phyloP scores from a whole-genome alignment of 345 rosid species.

The Schrenkiella parvula region DNA sequence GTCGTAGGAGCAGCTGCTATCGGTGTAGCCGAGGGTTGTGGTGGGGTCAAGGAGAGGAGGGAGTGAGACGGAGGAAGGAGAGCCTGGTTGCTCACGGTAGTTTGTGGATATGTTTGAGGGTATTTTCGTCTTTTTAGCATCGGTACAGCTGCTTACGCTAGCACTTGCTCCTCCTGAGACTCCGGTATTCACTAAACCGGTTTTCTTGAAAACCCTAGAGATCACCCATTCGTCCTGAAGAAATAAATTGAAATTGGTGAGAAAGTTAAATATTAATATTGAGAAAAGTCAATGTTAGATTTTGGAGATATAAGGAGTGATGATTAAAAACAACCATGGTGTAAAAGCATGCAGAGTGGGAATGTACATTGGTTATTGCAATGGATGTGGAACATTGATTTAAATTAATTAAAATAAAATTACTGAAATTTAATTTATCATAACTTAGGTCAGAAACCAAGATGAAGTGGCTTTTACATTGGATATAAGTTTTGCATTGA shows the following conservation, averaged over 20 bases:
- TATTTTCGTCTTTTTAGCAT: slow-evolving; percentile 44
- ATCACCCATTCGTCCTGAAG: slow-evolving; percentile 95
- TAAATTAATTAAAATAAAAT: neutral
- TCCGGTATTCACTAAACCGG: slow-evolving; percentile 37
- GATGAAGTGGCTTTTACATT: slow-evolving; percentile 22
- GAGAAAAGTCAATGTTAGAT: slow-evolving; percentile 1
- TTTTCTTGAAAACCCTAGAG: slow-evolving; percentile 83
- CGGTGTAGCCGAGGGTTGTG: slow-evolving; percentile 34
- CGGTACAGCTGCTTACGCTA: slow-evolving; percentile 16
- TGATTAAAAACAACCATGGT: neutral
- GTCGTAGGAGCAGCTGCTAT: slow-evolving; percentile 57
- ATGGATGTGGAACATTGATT: neutral
- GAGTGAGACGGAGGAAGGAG: slow-evolving; percentile 72
- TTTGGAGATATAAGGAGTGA: neutral
- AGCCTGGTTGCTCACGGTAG: slow-evolving; percentile 52
- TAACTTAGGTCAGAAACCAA: slow-evolving; percentile 14
- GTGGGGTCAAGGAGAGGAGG: slow-evolving; percentile 72
- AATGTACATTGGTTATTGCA: slow-evolving; percentile 16
- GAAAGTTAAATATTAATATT: neutral
- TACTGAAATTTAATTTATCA: slow-evolving; percentile 2
- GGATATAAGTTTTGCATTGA: slow-evolving; percentile 25
- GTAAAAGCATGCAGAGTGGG: slow-evolving; percentile 6
- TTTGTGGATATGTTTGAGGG: slow-evolving; percentile 26
- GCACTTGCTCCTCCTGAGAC: neutral
- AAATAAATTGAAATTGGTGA: neutral